phyloP scores from a whole-genome alignment of 768 basidiomycete genomes.

The Crepidotus variabilis region DNA sequence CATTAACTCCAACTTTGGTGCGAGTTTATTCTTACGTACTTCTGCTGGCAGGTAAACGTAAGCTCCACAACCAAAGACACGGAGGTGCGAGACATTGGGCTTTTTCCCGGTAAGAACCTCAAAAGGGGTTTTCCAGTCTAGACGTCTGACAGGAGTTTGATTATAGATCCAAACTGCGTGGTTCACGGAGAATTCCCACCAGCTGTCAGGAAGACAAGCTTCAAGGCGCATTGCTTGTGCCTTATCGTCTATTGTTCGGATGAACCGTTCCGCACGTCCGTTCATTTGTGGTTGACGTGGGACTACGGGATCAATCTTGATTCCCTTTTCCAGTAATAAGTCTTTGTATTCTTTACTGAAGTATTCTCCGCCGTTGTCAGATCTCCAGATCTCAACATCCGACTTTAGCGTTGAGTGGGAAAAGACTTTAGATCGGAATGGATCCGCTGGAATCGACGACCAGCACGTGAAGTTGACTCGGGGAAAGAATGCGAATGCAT shows the following conservation, averaged over 20 bases:
- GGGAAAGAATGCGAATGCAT: no score
- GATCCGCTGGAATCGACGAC: no score
- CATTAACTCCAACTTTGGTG: neutral
- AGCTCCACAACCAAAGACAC: slow-evolving; percentile 22
- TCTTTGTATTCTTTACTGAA: no score
- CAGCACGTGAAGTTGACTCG: no score
- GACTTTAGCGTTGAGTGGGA: no score
- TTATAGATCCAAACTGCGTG: slow-evolving; percentile 13
- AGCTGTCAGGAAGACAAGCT: neutral
- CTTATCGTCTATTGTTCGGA: neutral
- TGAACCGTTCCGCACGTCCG: no score
- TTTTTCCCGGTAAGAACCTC: slow-evolving; percentile 13
- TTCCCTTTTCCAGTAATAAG: no score
- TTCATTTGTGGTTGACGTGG: neutral
- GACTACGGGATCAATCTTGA: no score
- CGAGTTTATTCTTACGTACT: neutral
- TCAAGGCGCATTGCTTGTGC: neutral
- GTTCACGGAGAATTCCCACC: neutral
- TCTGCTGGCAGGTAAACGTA: neutral
- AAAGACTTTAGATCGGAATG: no score
- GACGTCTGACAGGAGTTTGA: slow-evolving; percentile 15
- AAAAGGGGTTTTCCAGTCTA: slow-evolving; percentile 20
- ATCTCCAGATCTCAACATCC: no score
- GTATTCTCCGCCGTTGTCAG: no score
- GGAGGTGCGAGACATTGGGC: slow-evolving; percentile 18